These are phyloP conservation scores for Pichia sp. DNA, from an alignment of 1,139 yeast species.

Conservation along the genomic window DNA sequence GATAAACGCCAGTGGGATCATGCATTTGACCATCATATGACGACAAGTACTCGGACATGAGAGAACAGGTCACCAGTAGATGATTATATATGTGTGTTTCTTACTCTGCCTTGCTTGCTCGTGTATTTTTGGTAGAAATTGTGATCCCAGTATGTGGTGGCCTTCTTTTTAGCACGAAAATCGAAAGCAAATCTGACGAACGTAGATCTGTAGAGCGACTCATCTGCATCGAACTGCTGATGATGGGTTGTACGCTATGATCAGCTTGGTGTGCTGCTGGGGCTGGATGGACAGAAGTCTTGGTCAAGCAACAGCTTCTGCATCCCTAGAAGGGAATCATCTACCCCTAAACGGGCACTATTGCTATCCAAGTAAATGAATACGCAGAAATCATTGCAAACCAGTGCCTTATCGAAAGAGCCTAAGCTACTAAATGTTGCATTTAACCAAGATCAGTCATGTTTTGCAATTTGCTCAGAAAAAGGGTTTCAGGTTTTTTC, in stretches of 20 bases:
- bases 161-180: no score
- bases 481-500: conserved; percentile 83
- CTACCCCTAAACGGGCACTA: neutral
- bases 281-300: neutral
- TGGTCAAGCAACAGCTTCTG: neutral
- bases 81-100: neutral
- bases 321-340: neutral
- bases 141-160: no score
- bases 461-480: conserved; percentile 82
- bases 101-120: neutral
- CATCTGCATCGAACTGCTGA: neutral
- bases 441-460: conserved; percentile 87
- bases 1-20: conserved; percentile 35
- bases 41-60: conserved; percentile 4
- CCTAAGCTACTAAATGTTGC: conserved; percentile 52
- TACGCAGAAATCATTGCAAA: conserved; percentile 36
- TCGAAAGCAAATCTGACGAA: neutral
- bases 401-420: conserved; percentile 26
- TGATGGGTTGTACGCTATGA: neutral
- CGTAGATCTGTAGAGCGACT: neutral
- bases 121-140: no score
- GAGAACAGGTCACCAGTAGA: neutral
- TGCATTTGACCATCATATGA: conserved; percentile 25
- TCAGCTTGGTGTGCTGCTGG: no score
- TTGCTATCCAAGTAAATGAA: conserved; percentile 33